These are phyloP conservation scores for Daucus carota DNA, from an alignment of 129 eudicot genomes.

Conservation along the genomic window DNA sequence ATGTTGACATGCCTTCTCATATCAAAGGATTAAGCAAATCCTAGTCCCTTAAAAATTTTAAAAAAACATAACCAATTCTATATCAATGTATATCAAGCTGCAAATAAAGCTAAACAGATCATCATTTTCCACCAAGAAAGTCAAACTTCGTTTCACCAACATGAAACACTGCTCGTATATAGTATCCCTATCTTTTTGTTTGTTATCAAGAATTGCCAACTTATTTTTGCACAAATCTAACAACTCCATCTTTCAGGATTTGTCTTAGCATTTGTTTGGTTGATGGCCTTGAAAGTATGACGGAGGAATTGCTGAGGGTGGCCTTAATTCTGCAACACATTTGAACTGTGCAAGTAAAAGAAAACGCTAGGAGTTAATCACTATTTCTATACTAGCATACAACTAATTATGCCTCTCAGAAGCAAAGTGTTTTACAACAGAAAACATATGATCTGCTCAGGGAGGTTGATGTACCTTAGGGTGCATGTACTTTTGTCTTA, in stretches of 20 bases:
- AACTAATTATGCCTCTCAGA: not conserved
- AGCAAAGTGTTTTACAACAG: not conserved
- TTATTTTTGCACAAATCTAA: not conserved
- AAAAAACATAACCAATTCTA: not conserved
- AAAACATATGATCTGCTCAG: not conserved
- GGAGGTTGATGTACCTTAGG: slow-evolving; percentile 45
- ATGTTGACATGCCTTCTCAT: not conserved
- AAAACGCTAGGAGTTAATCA: not conserved
- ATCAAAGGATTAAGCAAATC: not conserved
- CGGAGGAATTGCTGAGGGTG: slow-evolving; percentile 43
- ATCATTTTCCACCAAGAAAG: not conserved
- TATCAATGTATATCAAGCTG: not conserved
- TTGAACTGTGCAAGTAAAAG: slow-evolving; percentile 48
- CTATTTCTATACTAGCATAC: not conserved
- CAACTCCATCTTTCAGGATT: slow-evolving; percentile 4
- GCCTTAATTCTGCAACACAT: slow-evolving; percentile 48
- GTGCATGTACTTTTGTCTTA: slow-evolving; percentile 57
- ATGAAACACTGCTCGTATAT: not conserved
- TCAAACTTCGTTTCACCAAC: not conserved
- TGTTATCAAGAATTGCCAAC: not conserved
- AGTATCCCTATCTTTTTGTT: not conserved
- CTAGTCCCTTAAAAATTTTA: not conserved
- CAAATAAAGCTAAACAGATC: not conserved
- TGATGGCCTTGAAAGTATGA: slow-evolving; percentile 31
- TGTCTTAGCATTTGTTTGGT: slow-evolving; percentile 3